Percentiles rank a stretch among this genome's conserved stretches.
These are phyloP conservation scores for Globisporangium polare DNA, from an alignment of 352 stramenopile species.

Conservation along the genomic window DNA sequence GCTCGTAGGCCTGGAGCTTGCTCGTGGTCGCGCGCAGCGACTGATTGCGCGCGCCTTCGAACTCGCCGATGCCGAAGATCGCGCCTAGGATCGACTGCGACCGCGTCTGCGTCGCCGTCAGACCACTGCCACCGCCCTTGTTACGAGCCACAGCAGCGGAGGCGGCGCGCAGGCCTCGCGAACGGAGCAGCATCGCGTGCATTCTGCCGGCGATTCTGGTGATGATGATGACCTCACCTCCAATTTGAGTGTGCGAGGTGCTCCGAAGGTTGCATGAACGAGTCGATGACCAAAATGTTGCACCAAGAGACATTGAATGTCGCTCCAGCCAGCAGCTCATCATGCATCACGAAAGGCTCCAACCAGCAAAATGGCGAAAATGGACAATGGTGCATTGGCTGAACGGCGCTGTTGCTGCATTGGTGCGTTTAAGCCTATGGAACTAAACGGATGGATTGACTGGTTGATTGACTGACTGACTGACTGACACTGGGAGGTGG, in stretches of 20 bases:
- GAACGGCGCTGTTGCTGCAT: too few species aligned
- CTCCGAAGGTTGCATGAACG: conserved; percentile 8
- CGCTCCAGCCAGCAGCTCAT: not conserved
- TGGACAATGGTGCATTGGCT: not conserved
- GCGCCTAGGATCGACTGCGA: conserved; percentile 63
- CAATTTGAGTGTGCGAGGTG: not conserved
- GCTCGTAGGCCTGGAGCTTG: conserved; percentile 67
- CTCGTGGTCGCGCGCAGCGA: conserved; percentile 46
- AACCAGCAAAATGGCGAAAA: too few species aligned
- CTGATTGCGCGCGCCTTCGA: conserved; percentile 63
- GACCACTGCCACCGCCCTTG: not conserved
- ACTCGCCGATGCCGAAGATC: conserved; percentile 83
- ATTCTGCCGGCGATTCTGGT: not conserved
- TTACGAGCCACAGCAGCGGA: not conserved
- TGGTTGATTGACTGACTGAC: not conserved
- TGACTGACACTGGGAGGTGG: not conserved
- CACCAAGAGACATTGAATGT: not conserved
- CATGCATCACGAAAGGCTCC: too few species aligned
- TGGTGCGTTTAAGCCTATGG: not conserved
- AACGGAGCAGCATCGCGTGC: not conserved
- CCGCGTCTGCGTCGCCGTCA: conserved; percentile 14
- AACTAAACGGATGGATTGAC: too few species aligned
- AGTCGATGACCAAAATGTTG: not conserved
- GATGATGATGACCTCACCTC: conserved; percentile 4
- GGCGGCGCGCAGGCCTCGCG: not conserved